Evolutionary conservation across 2,329 filamentous ascomycete genomes (phyloP).

Genomic region (Onygena corvina): DNA sequence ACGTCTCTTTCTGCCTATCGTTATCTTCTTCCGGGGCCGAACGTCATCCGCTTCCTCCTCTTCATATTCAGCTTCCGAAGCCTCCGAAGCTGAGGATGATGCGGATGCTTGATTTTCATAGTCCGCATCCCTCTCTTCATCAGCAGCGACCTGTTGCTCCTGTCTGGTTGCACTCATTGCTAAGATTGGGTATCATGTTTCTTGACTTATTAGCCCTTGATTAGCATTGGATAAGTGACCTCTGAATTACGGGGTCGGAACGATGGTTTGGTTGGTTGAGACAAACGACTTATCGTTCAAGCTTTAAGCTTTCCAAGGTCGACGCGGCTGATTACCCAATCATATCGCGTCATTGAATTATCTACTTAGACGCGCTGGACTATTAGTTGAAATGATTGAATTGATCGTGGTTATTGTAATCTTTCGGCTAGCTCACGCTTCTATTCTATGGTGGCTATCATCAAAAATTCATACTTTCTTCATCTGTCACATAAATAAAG

Average conservation of each 20-base stretch:
- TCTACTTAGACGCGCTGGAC: too few relatives aligned
- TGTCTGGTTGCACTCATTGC: neutral
- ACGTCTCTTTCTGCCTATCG: neutral
- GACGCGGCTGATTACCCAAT: neutral
- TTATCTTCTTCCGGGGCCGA: neutral
- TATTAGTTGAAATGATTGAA: too few relatives aligned
- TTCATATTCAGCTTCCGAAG: conserved; percentile 18
- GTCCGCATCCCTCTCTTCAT: neutral
- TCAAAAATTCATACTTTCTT: neutral
- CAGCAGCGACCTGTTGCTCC: neutral
- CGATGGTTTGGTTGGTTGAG: neutral
- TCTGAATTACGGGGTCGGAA: neutral
- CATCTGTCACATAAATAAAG: conserved; percentile 1
- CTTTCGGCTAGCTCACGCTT: neutral
- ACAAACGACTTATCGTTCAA: neutral
- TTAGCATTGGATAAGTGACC: too few relatives aligned
- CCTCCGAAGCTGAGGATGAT: conserved; percentile 8
- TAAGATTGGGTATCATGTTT: neutral
- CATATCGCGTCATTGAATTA: neutral
- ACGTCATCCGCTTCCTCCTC: conserved; percentile 14
- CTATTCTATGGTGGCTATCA: neutral
- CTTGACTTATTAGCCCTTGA: too few relatives aligned
- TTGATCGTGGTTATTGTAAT: too few relatives aligned
- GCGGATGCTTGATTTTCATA: neutral
- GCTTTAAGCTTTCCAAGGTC: neutral